Conservation (phyloP, 768 basidiomycete genomes). For the Podaxis sp. region DNA sequence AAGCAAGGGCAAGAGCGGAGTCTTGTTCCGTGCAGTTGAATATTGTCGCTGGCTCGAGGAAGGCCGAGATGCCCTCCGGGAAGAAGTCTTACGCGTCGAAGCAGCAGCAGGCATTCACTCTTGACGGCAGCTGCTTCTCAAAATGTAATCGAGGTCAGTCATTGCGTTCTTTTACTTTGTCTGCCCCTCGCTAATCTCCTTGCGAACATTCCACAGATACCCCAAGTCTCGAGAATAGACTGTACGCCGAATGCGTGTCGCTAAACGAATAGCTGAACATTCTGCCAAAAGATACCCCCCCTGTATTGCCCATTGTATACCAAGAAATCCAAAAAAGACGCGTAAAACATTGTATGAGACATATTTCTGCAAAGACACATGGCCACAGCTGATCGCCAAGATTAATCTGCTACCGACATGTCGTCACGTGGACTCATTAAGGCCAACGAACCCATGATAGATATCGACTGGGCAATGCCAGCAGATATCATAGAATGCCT, state of each 20-base stretch:
- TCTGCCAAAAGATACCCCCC: neutral
- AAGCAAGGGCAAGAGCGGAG: constrained; percentile 86
- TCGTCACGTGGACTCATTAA: neutral
- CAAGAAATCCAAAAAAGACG: constrained; percentile 1
- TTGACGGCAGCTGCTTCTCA: neutral
- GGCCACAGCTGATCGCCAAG: neutral
- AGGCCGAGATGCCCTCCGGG: constrained; percentile 62
- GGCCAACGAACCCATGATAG: neutral
- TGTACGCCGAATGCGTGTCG: too few relatives aligned
- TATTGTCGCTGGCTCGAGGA: constrained; percentile 87
- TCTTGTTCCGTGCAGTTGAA: constrained; percentile 81
- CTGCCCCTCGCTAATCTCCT: neutral
- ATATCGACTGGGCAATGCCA: neutral
- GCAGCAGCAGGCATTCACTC: constrained; percentile 53
- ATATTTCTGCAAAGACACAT: neutral
- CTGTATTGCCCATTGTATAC: neutral
- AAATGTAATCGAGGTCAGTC: neutral
- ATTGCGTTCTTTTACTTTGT: neutral
- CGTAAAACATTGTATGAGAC: neutral
- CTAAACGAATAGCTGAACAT: neutral
- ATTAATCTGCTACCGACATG: neutral
- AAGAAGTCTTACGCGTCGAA: constrained; percentile 68
- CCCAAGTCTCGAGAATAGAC: too few relatives aligned
- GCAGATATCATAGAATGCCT: constrained; percentile 14
- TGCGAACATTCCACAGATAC: neutral